phyloP scores from a whole-genome alignment of 1,284 basidiomycete genomes.

The Fomitopsis schrenkii region DNA sequence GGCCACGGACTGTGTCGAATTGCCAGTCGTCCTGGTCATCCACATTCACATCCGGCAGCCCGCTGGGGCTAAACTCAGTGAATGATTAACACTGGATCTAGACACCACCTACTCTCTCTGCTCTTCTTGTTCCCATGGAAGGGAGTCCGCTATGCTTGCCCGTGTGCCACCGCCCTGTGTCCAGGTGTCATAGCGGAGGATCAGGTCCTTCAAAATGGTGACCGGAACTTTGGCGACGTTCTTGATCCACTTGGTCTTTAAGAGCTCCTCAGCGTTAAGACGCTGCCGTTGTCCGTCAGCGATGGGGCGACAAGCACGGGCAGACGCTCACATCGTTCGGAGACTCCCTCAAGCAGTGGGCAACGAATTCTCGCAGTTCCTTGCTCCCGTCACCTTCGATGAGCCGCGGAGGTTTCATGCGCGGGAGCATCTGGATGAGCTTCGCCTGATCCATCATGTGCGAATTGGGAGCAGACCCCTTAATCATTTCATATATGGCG shows the following conservation, averaged over 20 bases:
- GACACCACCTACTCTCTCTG: conserved; percentile 40
- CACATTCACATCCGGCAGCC: conserved; percentile 11
- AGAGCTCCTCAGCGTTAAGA: conserved; percentile 84
- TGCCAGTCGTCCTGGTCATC: conserved; percentile 64
- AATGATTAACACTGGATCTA: background rate
- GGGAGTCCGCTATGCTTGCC: conserved; percentile 71
- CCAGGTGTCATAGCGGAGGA: conserved; percentile 75
- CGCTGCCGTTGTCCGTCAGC: conserved; percentile 48
- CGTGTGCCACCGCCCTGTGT: conserved; percentile 78
- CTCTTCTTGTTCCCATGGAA: conserved; percentile 69
- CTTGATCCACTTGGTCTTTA: conserved; percentile 94
- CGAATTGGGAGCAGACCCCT: conserved; percentile 88
- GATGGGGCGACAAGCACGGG: conserved; percentile 5
- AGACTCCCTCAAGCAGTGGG: conserved; percentile 81
- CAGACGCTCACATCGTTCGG: conserved; percentile 64
- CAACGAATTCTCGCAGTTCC: conserved; percentile 88
- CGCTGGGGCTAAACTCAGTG: conserved; percentile 5
- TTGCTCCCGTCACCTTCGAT: conserved; percentile 76
- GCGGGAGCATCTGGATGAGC: conserved; percentile 90
- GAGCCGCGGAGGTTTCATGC: conserved; percentile 80
- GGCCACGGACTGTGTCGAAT: conserved; percentile 68
- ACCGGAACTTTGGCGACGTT: conserved; percentile 66
- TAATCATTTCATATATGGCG: conserved; percentile 92
- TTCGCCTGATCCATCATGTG: conserved; percentile 81
- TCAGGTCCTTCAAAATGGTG: conserved; percentile 78